These are phyloP conservation scores for Parafenestella ontariensis DNA, from an alignment of 2,329 filamentous ascomycete species.

Conservation along the genomic window DNA sequence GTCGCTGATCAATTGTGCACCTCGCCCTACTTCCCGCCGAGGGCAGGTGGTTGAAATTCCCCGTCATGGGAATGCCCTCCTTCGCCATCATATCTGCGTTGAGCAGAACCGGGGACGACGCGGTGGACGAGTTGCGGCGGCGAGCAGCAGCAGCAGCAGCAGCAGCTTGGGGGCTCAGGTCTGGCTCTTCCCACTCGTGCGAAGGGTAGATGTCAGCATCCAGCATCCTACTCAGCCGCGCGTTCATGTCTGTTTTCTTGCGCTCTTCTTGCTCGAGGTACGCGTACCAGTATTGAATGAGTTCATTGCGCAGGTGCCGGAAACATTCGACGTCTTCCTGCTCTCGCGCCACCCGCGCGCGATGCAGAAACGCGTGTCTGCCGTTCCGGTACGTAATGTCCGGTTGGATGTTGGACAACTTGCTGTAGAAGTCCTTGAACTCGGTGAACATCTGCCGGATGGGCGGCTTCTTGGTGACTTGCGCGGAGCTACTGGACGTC, in stretches of 20 bases:
- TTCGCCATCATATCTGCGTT: constrained; percentile 12
- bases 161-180: no score
- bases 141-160: no score
- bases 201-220: constrained; percentile 36
- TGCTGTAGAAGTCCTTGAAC: constrained; percentile 43
- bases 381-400: constrained; percentile 17
- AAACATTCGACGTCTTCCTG: constrained; percentile 40
- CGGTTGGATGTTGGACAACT: constrained; percentile 24
- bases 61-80: constrained; percentile 22
- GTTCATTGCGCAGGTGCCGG: constrained; percentile 32
- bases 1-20: no score
- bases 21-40: no score
- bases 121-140: background rate
- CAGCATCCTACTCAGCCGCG: constrained; percentile 25
- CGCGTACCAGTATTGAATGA: constrained; percentile 37
- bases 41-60: background rate
- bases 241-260: constrained; percentile 30
- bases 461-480: constrained; percentile 25
- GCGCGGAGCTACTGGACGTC: constrained; percentile 7
- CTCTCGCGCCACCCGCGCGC: constrained; percentile 44
- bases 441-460: constrained; percentile 42
- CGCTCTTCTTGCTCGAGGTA: constrained; percentile 35
- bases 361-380: constrained; percentile 38
- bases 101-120: constrained; percentile 12
- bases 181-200: constrained; percentile 13